A percentile compares a stretch with the other conserved stretches of the same genome.
Conservation (phyloP, 1,284 basidiomycete genomes). For the Cystobasidium slooffiae region DNA sequence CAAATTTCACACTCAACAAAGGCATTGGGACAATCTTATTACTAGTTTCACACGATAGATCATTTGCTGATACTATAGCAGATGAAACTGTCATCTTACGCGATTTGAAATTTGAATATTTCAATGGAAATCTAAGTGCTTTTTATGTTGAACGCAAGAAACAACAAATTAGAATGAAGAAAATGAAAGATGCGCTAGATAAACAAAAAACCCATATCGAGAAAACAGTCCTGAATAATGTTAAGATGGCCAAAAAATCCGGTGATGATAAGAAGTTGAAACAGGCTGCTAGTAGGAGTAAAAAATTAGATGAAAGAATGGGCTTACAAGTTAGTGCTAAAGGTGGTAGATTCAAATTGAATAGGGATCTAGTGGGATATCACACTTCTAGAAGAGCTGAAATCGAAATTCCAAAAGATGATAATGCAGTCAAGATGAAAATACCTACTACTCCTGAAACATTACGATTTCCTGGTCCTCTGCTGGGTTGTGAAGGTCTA, state of each 20-base stretch:
- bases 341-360: constrained; percentile 67
- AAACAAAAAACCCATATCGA: constrained; percentile 64
- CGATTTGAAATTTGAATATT: constrained; percentile 65
- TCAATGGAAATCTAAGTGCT: constrained; percentile 62
- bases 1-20: constrained; percentile 52
- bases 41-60: constrained; percentile 70
- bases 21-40: constrained; percentile 62
- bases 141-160: constrained; percentile 65
- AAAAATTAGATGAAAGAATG: constrained; percentile 67
- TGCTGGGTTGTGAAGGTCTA: constrained; percentile 64
- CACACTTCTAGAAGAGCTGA: constrained; percentile 61
- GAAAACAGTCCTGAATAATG: constrained; percentile 61
- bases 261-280: constrained; percentile 68
- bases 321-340: constrained; percentile 63
- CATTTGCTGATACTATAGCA: constrained; percentile 68
- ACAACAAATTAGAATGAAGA: constrained; percentile 61
- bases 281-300: constrained; percentile 66
- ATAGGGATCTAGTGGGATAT: constrained; percentile 65
- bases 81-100: constrained; percentile 72
- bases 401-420: constrained; percentile 63
- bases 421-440: constrained; percentile 61
- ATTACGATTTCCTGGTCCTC: constrained; percentile 63
- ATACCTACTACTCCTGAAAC: constrained; percentile 62
- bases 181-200: constrained; percentile 65
- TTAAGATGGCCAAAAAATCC: constrained; percentile 64